A percentile compares a stretch with the other conserved stretches of the same genome.
Evolutionary conservation across 306 rosid genomes (phyloP).

Genomic region (Inga laurina): DNA sequence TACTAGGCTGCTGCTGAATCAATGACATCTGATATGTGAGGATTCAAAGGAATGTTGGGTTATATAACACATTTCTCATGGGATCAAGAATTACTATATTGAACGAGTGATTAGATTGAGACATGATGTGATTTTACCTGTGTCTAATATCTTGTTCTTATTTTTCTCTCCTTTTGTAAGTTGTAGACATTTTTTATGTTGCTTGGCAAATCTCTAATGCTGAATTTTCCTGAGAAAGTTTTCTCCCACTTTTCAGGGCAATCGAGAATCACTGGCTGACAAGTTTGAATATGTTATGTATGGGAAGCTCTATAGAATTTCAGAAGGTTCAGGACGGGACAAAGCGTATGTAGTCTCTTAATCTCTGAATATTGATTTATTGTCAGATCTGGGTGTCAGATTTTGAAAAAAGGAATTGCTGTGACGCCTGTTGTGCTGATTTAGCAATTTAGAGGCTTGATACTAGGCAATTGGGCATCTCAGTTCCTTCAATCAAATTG

Average conservation of each 20-base stretch:
- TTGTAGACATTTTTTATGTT: not conserved
- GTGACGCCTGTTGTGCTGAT: not conserved
- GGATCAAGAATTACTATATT: not conserved
- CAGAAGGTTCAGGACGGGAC: conserved; percentile 77
- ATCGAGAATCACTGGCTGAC: conserved; percentile 78
- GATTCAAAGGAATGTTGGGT: not conserved
- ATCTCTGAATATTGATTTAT: not conserved
- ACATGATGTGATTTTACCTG: not conserved
- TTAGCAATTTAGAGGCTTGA: conserved; percentile 15
- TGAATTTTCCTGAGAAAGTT: conserved; percentile 11
- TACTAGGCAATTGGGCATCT: not conserved
- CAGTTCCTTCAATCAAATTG: not conserved
- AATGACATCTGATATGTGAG: not conserved
- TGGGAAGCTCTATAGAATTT: conserved; percentile 78
- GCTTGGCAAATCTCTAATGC: conserved; percentile 13
- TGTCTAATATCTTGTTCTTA: not conserved
- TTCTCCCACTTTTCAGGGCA: conserved; percentile 47
- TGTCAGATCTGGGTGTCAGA: conserved; percentile 11
- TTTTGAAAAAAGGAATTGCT: not conserved
- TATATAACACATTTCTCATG: not conserved
- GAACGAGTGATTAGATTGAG: not conserved
- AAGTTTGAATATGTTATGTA: conserved; percentile 91
- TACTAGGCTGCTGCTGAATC: not conserved
- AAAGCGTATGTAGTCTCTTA: conserved; percentile 60
- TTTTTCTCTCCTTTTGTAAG: not conserved